A percentile compares a stretch with the other conserved stretches of the same genome.
These are phyloP conservation scores for Podospora australis DNA, from an alignment of 495 filamentous ascomycete species.

Conservation along the genomic window DNA sequence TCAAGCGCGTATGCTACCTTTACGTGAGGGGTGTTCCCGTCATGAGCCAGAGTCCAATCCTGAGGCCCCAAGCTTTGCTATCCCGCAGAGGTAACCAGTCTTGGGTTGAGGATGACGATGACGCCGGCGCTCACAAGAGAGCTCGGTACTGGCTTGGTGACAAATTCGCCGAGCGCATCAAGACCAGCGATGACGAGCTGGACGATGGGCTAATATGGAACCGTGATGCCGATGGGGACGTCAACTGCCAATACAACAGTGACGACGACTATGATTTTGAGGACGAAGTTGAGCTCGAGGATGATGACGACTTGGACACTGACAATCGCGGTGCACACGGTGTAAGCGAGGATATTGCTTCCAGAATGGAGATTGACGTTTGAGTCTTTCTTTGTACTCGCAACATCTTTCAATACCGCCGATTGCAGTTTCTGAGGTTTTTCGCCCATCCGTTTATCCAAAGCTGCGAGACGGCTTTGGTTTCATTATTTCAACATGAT, in stretches of 20 bases:
- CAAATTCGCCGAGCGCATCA: conserved; percentile 37
- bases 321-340: conserved; percentile 48
- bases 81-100: conserved; percentile 13
- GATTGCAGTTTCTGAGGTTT: not conserved
- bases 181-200: conserved; percentile 38
- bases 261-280: conserved; percentile 34
- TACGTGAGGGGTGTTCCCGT: conserved; percentile 82
- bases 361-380: conserved; percentile 58
- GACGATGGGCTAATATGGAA: conserved; percentile 43
- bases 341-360: conserved; percentile 67
- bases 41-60: conserved; percentile 60
- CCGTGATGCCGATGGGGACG: conserved; percentile 45
- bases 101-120: conserved; percentile 6
- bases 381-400: conserved; percentile 4
- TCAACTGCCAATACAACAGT: conserved; percentile 47
- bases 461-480: not conserved
- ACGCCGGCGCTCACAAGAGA: conserved; percentile 59
- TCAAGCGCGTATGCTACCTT: conserved; percentile 92
- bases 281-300: conserved; percentile 50
- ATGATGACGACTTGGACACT: conserved; percentile 30
- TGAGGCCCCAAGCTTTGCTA: conserved; percentile 18
- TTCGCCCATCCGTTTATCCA: not conserved
- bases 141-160: conserved; percentile 80
- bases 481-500: not conserved
- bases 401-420: not conserved